Evolutionary conservation across 2,329 filamentous ascomycete species (phyloP).

Genomic region (Nectriaceae sp.): DNA sequence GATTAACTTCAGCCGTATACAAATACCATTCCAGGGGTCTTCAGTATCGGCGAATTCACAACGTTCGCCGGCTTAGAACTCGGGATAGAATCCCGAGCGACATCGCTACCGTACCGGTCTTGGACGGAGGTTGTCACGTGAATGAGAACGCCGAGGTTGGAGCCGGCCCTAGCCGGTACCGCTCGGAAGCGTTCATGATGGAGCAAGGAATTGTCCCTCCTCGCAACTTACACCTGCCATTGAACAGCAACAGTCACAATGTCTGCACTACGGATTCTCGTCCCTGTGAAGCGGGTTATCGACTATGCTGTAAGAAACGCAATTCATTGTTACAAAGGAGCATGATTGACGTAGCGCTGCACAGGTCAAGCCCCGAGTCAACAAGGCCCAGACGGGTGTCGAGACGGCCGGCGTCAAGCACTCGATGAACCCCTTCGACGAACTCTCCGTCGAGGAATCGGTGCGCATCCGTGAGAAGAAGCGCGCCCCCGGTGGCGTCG

Average conservation of each 20-base stretch:
- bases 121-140: constrained; percentile 36
- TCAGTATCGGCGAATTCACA: too few species aligned
- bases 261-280: constrained; percentile 72
- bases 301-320: constrained; percentile 71
- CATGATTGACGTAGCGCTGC: constrained; percentile 8
- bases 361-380: constrained; percentile 69
- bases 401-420: constrained; percentile 94
- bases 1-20: too few species aligned
- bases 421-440: constrained; percentile 98
- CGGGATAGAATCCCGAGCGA: too few species aligned
- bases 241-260: constrained; percentile 42
- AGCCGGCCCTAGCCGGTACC: constrained; percentile 46
- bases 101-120: background rate
- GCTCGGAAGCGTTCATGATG: constrained; percentile 32
- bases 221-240: constrained; percentile 24
- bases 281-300: constrained; percentile 82
- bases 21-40: too few species aligned
- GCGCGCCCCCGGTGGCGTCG: constrained; percentile 69
- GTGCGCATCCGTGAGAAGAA: constrained; percentile 92
- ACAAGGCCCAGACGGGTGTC: constrained; percentile 78
- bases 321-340: background rate
- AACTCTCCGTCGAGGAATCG: constrained; percentile 95
- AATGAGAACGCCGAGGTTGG: constrained; percentile 40
- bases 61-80: too few species aligned
- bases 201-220: constrained; percentile 12